A percentile compares a stretch with the other conserved stretches of the same genome.
These are phyloP conservation scores for Phlyctochytrium planicorne DNA, from an alignment of 192 early-diverging fungal species.

Conservation along the genomic window DNA sequence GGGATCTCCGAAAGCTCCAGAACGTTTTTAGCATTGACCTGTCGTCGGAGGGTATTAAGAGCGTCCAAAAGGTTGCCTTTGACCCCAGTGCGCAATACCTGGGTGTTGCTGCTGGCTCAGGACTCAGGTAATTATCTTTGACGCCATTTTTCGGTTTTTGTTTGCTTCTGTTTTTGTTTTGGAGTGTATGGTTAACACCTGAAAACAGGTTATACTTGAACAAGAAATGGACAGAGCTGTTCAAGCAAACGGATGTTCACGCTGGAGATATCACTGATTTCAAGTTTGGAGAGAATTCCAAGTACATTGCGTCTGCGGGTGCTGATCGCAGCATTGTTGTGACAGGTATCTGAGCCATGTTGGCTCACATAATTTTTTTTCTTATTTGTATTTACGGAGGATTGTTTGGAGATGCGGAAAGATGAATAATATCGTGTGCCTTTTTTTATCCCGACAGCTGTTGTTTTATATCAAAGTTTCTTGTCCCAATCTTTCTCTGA, in stretches of 20 bases:
- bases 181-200: constrained; percentile 42
- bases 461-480: no score
- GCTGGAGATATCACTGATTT: constrained; percentile 33
- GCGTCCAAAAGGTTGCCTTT: constrained; percentile 66
- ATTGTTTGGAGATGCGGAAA: no score
- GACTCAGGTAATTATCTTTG: constrained; percentile 40
- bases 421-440: no score
- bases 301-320: constrained; percentile 41
- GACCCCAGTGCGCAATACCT: constrained; percentile 85
- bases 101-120: constrained; percentile 60
- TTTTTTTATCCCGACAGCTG: no score
- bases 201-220: constrained; percentile 43
- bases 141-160: not conserved
- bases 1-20: constrained; percentile 91
- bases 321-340: constrained; percentile 42
- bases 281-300: constrained; percentile 42
- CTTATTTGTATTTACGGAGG: no score
- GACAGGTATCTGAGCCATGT: constrained; percentile 27
- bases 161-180: constrained; percentile 14
- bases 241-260: constrained; percentile 24
- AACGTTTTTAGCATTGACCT: constrained; percentile 66
- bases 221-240: no score
- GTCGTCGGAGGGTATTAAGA: constrained; percentile 14
- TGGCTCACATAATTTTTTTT: no score
- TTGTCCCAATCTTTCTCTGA: no score